Evolutionary conservation across 1,284 basidiomycete genomes (phyloP).

Genomic region (Trametes polyzona): DNA sequence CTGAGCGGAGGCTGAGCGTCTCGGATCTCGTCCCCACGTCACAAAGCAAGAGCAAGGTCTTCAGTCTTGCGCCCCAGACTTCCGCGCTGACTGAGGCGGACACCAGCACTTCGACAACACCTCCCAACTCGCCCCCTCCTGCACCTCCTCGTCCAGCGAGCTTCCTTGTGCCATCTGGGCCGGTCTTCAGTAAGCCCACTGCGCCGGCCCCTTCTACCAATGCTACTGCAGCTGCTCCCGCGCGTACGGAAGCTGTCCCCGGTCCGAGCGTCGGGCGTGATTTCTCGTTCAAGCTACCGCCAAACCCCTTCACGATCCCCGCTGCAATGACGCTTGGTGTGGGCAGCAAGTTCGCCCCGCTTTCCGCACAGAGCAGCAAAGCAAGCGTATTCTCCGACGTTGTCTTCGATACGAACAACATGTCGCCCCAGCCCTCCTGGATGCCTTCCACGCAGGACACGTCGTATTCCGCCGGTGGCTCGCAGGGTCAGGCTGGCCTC

Average conservation of each 20-base stretch:
- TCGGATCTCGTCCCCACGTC: slow-evolving; percentile 49
- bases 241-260: not conserved
- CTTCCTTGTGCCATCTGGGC: slow-evolving; percentile 43
- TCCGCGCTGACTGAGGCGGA: slow-evolving; percentile 23
- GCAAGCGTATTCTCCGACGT: slow-evolving; percentile 53
- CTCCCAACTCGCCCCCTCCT: slow-evolving; percentile 57
- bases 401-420: slow-evolving; percentile 52
- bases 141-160: slow-evolving; percentile 31
- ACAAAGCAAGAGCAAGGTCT: slow-evolving; percentile 8
- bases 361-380: slow-evolving; percentile 57
- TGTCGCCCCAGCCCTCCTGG: slow-evolving; percentile 49
- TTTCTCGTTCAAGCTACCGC: slow-evolving; percentile 36
- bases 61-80: not conserved
- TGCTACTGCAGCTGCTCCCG: slow-evolving; percentile 14
- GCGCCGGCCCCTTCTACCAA: slow-evolving; percentile 30
- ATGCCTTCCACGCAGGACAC: slow-evolving; percentile 63
- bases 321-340: slow-evolving; percentile 50
- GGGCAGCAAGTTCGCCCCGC: slow-evolving; percentile 35
- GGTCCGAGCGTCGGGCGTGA: slow-evolving; percentile 23
- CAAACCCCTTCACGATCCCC: slow-evolving; percentile 45
- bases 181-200: slow-evolving; percentile 61
- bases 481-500: slow-evolving; percentile 33
- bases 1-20: slow-evolving; percentile 51
- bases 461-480: slow-evolving; percentile 48
- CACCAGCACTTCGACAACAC: slow-evolving; percentile 56